Evolutionary conservation across 108 stramenopile genomes (phyloP).

Genomic region (Cyclotella sp.): DNA sequence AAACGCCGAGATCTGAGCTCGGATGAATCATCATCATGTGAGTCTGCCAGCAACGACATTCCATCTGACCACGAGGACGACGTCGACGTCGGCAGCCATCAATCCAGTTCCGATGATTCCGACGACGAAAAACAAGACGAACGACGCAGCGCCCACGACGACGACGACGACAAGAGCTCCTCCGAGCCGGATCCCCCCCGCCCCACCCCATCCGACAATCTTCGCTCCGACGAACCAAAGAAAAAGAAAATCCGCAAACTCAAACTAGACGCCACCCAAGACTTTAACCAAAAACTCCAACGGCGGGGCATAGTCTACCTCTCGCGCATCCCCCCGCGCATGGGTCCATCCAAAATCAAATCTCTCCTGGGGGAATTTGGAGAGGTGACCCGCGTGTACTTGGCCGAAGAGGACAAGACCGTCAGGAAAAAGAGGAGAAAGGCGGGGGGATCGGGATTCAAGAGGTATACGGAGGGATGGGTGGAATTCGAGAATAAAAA

Average conservation of each 20-base stretch:
- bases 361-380: constrained; percentile 91
- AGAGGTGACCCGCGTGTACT: constrained; percentile 88
- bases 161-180: too few relatives aligned
- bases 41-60: too few relatives aligned
- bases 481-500: constrained; percentile 94
- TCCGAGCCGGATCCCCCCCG: too few relatives aligned
- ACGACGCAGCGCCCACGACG: too few relatives aligned
- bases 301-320: constrained; percentile 93
- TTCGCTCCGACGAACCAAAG: constrained; percentile 3
- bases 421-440: constrained; percentile 81
- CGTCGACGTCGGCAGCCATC: too few relatives aligned
- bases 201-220: too few relatives aligned
- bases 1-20: too few relatives aligned
- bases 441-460: constrained; percentile 76
- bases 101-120: too few relatives aligned
- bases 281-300: constrained; percentile 79
- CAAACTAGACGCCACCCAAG: constrained; percentile 64
- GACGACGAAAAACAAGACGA: too few relatives aligned
- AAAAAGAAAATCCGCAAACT: constrained; percentile 70
- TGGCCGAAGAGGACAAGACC: constrained; percentile 92
- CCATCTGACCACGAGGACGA: too few relatives aligned
- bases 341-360: constrained; percentile 95
- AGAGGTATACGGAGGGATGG: constrained; percentile 95
- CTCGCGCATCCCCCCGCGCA: constrained; percentile 93
- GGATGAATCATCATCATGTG: too few relatives aligned